A percentile compares a stretch with the other conserved stretches of the same genome.
Conservation (phyloP, 805 yeast species). For the Yamadazyma endophytica region DNA sequence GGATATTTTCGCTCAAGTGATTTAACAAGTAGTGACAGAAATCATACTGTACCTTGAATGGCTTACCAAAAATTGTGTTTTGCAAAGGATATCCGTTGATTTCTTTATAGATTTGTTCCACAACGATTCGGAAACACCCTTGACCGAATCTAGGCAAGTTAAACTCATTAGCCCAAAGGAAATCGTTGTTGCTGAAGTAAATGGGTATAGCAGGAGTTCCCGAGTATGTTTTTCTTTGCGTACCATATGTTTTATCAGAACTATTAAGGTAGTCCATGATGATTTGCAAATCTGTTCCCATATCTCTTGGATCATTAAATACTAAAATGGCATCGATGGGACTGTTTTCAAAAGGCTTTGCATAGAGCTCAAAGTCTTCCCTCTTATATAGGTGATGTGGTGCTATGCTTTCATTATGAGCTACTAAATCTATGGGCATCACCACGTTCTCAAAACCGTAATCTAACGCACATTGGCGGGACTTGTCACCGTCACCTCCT, state of each 20-base stretch:
- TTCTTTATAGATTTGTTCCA: slow-evolving; percentile 57
- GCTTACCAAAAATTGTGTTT: slow-evolving; percentile 73
- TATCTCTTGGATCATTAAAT: slow-evolving; percentile 85
- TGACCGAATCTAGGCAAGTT: slow-evolving; percentile 80
- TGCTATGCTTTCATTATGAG: slow-evolving; percentile 53
- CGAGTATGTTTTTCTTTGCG: slow-evolving; percentile 34
- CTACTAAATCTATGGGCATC: slow-evolving; percentile 67
- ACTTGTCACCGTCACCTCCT: slow-evolving; percentile 72
- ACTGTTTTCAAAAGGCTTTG: slow-evolving; percentile 12
- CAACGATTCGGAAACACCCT: slow-evolving; percentile 71
- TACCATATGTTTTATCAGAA: slow-evolving; percentile 60
- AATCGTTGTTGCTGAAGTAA: slow-evolving; percentile 77
- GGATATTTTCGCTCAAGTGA: slow-evolving; percentile 42
- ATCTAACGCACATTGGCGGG: slow-evolving; percentile 65
- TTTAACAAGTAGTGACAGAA: slow-evolving; percentile 82
- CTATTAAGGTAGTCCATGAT: slow-evolving; percentile 68
- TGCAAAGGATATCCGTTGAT: slow-evolving; percentile 46
- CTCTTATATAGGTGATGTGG: slow-evolving; percentile 60
- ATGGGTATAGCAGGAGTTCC: slow-evolving; percentile 61
- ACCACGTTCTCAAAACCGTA: slow-evolving; percentile 80
- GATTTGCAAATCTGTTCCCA: slow-evolving; percentile 81
- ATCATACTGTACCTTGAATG: slow-evolving; percentile 72
- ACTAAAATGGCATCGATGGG: slow-evolving; percentile 75
- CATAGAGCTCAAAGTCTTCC: slow-evolving; percentile 29
- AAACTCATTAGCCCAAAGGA: slow-evolving; percentile 85